phyloP scores from a whole-genome alignment of 257 asterid species.

The Coffea canephora region DNA sequence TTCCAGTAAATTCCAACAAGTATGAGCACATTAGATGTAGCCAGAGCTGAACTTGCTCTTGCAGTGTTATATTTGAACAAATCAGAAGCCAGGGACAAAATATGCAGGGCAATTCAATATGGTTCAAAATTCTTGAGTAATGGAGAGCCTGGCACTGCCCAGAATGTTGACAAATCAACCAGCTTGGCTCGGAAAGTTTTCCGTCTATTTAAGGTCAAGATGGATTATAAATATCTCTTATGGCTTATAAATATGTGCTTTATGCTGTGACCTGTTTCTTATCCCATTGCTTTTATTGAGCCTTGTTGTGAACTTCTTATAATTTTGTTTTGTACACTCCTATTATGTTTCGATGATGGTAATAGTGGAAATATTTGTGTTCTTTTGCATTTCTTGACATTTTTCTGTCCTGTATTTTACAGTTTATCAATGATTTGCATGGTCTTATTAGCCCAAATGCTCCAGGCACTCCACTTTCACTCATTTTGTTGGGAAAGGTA shows the following conservation, averaged over 20 bases:
- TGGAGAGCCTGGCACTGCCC: conserved; percentile 91
- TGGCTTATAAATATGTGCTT: not conserved
- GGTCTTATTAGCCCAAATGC: conserved; percentile 79
- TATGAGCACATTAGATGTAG: conserved; percentile 77
- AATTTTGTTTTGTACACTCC: not conserved
- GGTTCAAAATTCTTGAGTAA: conserved; percentile 94
- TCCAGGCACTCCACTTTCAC: conserved; percentile 88
- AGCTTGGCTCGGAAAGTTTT: conserved; percentile 96
- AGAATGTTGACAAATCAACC: conserved; percentile 86
- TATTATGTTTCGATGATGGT: not conserved
- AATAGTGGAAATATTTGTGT: not conserved
- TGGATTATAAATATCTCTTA: not conserved
- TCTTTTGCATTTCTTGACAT: conserved; percentile 18
- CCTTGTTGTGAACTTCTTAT: not conserved
- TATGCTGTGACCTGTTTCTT: not conserved
- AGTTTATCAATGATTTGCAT: conserved; percentile 94
- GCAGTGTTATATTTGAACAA: conserved; percentile 86
- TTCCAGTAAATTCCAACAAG: conserved; percentile 34
- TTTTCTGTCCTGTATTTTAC: conserved; percentile 18
- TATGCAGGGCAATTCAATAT: conserved; percentile 97
- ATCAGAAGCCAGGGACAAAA: conserved; percentile 98
- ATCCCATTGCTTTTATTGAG: not conserved
- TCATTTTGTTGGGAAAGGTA: conserved; percentile 88
- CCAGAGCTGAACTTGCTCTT: conserved; percentile 91
- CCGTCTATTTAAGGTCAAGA: conserved; percentile 84